Evolutionary conservation across 2,329 filamentous ascomycete species (phyloP).

Genomic region (Epicoccum sorghinum): DNA sequence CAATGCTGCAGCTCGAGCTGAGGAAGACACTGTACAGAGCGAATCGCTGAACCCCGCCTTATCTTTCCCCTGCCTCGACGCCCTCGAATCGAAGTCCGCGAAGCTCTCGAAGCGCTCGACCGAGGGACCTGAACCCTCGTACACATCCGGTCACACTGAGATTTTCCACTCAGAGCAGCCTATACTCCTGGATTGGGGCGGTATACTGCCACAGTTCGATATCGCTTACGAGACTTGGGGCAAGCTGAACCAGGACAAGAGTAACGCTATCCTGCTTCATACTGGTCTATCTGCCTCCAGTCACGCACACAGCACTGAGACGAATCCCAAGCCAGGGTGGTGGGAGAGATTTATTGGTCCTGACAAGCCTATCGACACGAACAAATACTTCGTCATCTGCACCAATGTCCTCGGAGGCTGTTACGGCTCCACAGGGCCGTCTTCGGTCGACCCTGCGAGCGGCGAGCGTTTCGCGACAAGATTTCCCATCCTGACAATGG

Average conservation of each 20-base stretch:
- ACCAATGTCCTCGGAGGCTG: slow-evolving; percentile 97
- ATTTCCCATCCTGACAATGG: slow-evolving; percentile 93
- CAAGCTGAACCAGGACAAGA: slow-evolving; percentile 74
- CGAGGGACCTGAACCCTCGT: slow-evolving; percentile 88
- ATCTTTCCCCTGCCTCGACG: slow-evolving; percentile 51
- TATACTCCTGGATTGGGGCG: slow-evolving; percentile 91
- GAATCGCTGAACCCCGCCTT: slow-evolving; percentile 49
- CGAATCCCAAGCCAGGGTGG: slow-evolving; percentile 90
- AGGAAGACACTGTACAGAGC: slow-evolving; percentile 25
- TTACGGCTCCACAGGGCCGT: slow-evolving; percentile 92
- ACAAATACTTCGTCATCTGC: slow-evolving; percentile 92
- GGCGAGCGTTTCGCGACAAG: slow-evolving; percentile 88
- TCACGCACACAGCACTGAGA: slow-evolving; percentile 89
- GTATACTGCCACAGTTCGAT: slow-evolving; percentile 84
- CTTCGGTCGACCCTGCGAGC: slow-evolving; percentile 85
- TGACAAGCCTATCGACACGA: slow-evolving; percentile 81
- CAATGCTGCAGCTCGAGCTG: slow-evolving; percentile 23
- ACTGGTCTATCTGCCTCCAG: slow-evolving; percentile 97
- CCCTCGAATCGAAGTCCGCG: slow-evolving; percentile 61
- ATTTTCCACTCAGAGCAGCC: slow-evolving; percentile 75
- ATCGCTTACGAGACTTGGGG: slow-evolving; percentile 97
- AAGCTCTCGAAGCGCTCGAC: slow-evolving; percentile 71
- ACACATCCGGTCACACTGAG: slow-evolving; percentile 86
- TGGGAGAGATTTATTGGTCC: slow-evolving; percentile 99
- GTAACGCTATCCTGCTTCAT: slow-evolving; percentile 89